A percentile compares a stretch with the other conserved stretches of the same genome.
phyloP scores from a whole-genome alignment of 2,329 filamentous ascomycete species.

The Colletotrichum graminicola region DNA sequence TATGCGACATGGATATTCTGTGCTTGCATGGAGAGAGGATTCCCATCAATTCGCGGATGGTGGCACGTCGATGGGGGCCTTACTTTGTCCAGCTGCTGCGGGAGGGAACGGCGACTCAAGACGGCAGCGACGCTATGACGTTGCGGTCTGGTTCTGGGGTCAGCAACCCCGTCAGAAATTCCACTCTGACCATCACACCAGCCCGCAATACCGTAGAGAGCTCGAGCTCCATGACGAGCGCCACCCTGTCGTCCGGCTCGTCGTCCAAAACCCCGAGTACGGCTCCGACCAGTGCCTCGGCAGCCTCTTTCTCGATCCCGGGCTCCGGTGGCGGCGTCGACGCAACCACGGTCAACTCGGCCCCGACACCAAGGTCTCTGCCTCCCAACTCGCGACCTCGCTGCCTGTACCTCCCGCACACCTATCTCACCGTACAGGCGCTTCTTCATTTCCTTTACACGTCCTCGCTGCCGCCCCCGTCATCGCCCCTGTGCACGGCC shows the following conservation, averaged over 20 bases:
- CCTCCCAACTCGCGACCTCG: slow-evolving; percentile 79
- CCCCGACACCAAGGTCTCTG: slow-evolving; percentile 68
- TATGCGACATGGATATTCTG: slow-evolving; percentile 96
- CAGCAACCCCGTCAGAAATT: slow-evolving; percentile 74
- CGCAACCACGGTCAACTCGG: slow-evolving; percentile 63
- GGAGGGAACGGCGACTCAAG: slow-evolving; percentile 80
- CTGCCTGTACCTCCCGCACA: slow-evolving; percentile 93
- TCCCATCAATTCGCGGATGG: slow-evolving; percentile 90
- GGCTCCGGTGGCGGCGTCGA: slow-evolving; percentile 54
- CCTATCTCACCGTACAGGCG: slow-evolving; percentile 87
- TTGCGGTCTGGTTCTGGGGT: slow-evolving; percentile 76
- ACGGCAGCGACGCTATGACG: slow-evolving; percentile 81
- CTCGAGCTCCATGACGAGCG: slow-evolving; percentile 60
- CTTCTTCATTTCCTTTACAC: slow-evolving; percentile 95
- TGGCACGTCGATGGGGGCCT: slow-evolving; percentile 91
- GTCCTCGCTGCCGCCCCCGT: slow-evolving; percentile 82
- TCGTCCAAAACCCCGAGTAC: slow-evolving; percentile 58
- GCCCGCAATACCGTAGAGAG: slow-evolving; percentile 65
- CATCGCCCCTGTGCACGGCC: slow-evolving; percentile 86
- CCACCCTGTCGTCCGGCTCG: slow-evolving; percentile 56
- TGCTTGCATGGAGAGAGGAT: slow-evolving; percentile 92
- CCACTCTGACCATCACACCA: slow-evolving; percentile 86
- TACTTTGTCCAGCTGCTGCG: slow-evolving; percentile 94
- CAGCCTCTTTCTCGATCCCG: slow-evolving; percentile 27
- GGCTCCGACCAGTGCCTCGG: slow-evolving; percentile 58